Evolutionary conservation across 2,329 filamentous ascomycete species (phyloP).

Genomic region (Zasmidium cellare): DNA sequence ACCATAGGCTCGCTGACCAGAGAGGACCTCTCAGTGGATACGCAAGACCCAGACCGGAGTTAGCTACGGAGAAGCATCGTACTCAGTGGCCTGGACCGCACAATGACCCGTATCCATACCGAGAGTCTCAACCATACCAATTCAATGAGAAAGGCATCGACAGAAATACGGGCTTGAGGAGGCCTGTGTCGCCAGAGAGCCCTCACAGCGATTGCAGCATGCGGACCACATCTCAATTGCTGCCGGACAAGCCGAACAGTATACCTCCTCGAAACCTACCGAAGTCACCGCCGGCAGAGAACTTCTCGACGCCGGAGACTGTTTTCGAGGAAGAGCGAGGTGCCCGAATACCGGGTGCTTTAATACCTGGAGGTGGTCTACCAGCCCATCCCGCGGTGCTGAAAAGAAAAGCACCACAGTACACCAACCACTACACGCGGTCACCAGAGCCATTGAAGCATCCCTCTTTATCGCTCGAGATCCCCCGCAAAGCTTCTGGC

Average conservation of each 20-base stretch:
- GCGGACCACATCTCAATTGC: constrained; percentile 31
- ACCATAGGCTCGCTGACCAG: constrained; percentile 16
- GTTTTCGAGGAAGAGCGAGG: constrained; percentile 35
- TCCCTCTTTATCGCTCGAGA: constrained; percentile 25
- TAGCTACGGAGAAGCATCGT: constrained; percentile 17
- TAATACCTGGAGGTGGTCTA: constrained; percentile 13
- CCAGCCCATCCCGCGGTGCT: constrained; percentile 17
- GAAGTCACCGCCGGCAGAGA: constrained; percentile 21
- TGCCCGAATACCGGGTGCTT: constrained; percentile 13
- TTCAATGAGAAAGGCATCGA: neutral
- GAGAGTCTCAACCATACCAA: neutral
- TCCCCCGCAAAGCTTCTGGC: constrained; percentile 19
- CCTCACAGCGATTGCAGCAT: constrained; percentile 25
- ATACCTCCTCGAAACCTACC: constrained; percentile 15
- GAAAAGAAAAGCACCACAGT: constrained; percentile 11
- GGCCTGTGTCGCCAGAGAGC: constrained; percentile 20
- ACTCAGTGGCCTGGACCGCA: constrained; percentile 18
- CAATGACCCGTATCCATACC: neutral
- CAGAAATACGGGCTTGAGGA: neutral
- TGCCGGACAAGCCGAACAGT: constrained; percentile 33
- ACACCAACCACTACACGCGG: constrained; percentile 15
- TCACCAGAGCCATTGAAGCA: constrained; percentile 19
- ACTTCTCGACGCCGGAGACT: constrained; percentile 28
- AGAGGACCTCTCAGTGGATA: constrained; percentile 15
- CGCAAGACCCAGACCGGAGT: constrained; percentile 6